Conservation (phyloP, 108 stramenopile species). For the Skeletonema potamos region DNA sequence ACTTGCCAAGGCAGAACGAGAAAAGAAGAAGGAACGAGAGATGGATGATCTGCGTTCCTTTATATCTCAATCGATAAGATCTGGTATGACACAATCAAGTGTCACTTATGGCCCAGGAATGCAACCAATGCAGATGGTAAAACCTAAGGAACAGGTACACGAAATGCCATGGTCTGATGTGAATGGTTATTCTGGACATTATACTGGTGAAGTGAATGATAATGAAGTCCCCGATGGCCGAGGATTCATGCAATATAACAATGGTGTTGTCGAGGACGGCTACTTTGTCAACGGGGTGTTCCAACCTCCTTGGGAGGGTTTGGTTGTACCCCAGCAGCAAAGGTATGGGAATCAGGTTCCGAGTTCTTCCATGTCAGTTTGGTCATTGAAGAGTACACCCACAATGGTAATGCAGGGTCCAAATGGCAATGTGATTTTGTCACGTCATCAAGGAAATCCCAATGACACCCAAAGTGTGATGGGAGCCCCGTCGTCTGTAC, state of each 20-base stretch:
- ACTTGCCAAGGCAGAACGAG: constrained; percentile 1
- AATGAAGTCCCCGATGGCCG: constrained; percentile 30
- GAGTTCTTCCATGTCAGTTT: constrained; percentile 30
- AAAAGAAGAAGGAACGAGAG: constrained; percentile 20
- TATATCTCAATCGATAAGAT: neutral
- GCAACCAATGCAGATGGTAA: neutral
- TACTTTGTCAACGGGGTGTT: constrained; percentile 43
- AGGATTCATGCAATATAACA: constrained; percentile 39
- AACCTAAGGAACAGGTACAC: constrained; percentile 11
- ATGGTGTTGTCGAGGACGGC: constrained; percentile 43
- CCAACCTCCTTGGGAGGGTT: constrained; percentile 10
- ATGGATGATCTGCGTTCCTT: constrained; percentile 10
- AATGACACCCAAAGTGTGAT: neutral
- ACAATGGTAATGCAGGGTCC: constrained; percentile 11
- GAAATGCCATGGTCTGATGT: constrained; percentile 46
- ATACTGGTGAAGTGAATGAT: constrained; percentile 33
- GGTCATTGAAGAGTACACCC: constrained; percentile 41
- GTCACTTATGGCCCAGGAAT: neutral
- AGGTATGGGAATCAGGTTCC: constrained; percentile 5
- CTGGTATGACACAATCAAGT: neutral
- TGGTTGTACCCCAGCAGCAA: neutral
- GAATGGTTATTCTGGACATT: constrained; percentile 40
- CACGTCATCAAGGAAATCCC: neutral
- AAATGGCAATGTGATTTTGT: neutral
- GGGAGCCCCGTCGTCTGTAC: neutral